These are phyloP conservation scores for Quercus berberidifolia DNA, from an alignment of 306 rosid genomes.

Conservation along the genomic window DNA sequence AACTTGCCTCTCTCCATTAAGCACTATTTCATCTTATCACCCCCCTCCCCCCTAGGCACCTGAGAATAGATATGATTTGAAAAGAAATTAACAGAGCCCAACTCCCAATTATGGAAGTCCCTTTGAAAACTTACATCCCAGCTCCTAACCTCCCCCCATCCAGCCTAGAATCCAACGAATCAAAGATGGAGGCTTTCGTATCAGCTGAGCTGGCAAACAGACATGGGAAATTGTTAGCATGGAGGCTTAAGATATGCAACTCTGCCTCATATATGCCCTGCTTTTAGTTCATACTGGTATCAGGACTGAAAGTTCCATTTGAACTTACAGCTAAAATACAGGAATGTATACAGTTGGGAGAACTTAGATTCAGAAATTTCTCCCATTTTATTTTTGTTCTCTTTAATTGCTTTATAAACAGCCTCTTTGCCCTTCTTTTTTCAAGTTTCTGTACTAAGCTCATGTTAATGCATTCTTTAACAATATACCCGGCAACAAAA, in stretches of 20 bases:
- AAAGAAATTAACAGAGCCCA: too few relatives aligned
- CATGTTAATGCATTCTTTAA: background rate
- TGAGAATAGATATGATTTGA: too few relatives aligned
- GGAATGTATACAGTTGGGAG: background rate
- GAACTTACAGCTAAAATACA: background rate
- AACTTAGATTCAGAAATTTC: background rate
- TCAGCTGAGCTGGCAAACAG: too few relatives aligned
- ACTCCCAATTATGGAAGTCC: too few relatives aligned
- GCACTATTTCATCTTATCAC: too few relatives aligned
- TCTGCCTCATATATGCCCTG: background rate
- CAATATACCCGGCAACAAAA: background rate
- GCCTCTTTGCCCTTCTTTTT: background rate
- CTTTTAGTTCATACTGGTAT: background rate
- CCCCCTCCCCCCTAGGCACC: too few relatives aligned
- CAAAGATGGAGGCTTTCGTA: too few relatives aligned
- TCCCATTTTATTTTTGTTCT: background rate
- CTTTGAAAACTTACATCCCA: too few relatives aligned
- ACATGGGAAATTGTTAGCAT: background rate
- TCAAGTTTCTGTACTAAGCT: too few relatives aligned
- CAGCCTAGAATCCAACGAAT: too few relatives aligned
- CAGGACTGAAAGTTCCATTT: background rate
- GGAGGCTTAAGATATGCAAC: background rate
- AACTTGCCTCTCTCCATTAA: too few relatives aligned
- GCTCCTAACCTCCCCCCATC: too few relatives aligned
- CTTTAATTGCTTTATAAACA: background rate